Evolutionary conservation across 2,329 filamentous ascomycete species (phyloP).

Genomic region (Zymoseptoria passerinii): DNA sequence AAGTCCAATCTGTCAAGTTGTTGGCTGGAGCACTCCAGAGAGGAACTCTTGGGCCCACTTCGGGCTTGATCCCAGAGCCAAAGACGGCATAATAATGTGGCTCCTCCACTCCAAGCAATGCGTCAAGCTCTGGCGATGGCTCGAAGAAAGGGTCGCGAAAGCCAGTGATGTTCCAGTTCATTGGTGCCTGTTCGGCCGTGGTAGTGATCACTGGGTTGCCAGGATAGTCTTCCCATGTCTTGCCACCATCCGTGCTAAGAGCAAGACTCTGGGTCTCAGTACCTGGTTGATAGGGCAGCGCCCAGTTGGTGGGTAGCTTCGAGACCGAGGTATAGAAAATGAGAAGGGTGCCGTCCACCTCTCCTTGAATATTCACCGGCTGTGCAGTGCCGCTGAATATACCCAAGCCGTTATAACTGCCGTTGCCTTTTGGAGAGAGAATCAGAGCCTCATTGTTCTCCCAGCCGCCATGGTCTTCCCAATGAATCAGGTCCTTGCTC

Average conservation of each 20-base stretch:
- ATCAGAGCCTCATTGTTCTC: constrained; percentile 33
- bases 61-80: constrained; percentile 40
- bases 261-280: constrained; percentile 42
- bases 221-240: constrained; percentile 40
- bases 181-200: constrained; percentile 29
- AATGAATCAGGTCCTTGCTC: constrained; percentile 41
- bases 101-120: constrained; percentile 33
- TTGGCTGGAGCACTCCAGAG: constrained; percentile 39
- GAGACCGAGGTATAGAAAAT: constrained; percentile 43
- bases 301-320: constrained; percentile 40
- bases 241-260: constrained; percentile 38
- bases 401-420: constrained; percentile 43
- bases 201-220: constrained; percentile 40
- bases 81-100: constrained; percentile 41
- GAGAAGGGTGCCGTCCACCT: constrained; percentile 39
- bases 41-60: constrained; percentile 39
- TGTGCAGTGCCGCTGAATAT: constrained; percentile 47
- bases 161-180: constrained; percentile 39
- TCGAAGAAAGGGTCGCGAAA: constrained; percentile 34
- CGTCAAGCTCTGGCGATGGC: constrained; percentile 35
- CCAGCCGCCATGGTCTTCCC: constrained; percentile 40
- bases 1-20: constrained; percentile 40
- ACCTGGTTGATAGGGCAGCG: constrained; percentile 35
- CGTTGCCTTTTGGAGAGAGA: constrained; percentile 34
- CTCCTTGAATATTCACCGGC: constrained; percentile 41